Evolutionary conservation across 169 alveolate genomes (phyloP).

Genomic region (Cryptosporidium tyzzeri): DNA sequence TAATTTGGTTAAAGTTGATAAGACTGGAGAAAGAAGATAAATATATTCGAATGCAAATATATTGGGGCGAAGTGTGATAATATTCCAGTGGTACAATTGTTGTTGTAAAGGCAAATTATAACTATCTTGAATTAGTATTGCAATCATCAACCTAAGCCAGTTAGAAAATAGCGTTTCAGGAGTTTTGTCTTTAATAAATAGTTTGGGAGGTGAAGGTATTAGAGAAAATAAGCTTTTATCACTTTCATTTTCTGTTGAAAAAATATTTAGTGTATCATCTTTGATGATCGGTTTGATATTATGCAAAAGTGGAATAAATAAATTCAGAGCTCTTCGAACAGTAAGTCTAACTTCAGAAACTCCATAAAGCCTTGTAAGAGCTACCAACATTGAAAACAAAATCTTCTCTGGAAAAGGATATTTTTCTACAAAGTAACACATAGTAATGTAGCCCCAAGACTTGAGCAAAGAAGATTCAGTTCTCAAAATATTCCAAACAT

Average conservation of each 20-base stretch:
- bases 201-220: conserved; percentile 67
- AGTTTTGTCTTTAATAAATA: conserved; percentile 22
- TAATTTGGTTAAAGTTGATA: conserved; percentile 57
- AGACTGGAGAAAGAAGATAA: conserved; percentile 59
- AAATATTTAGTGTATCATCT: background rate
- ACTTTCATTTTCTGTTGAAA: background rate
- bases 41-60: conserved; percentile 13
- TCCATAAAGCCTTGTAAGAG: conserved; percentile 66
- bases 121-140: conserved; percentile 71
- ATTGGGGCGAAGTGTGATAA: conserved; percentile 33
- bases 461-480: conserved; percentile 68
- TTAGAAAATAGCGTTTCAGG: conserved; percentile 63
- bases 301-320: conserved; percentile 52
- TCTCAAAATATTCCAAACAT: conserved; percentile 66
- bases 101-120: conserved; percentile 60
- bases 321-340: conserved; percentile 42
- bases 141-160: conserved; percentile 66
- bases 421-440: conserved; percentile 66
- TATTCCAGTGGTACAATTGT: conserved; percentile 66
- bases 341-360: conserved; percentile 69
- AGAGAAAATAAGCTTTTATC: conserved; percentile 19
- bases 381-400: conserved; percentile 61
- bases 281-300: conserved; percentile 23
- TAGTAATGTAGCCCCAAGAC: conserved; percentile 74
- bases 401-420: conserved; percentile 75